Conservation (phyloP, 2,329 filamentous ascomycete genomes). For the Neofusicoccum sp. region DNA sequence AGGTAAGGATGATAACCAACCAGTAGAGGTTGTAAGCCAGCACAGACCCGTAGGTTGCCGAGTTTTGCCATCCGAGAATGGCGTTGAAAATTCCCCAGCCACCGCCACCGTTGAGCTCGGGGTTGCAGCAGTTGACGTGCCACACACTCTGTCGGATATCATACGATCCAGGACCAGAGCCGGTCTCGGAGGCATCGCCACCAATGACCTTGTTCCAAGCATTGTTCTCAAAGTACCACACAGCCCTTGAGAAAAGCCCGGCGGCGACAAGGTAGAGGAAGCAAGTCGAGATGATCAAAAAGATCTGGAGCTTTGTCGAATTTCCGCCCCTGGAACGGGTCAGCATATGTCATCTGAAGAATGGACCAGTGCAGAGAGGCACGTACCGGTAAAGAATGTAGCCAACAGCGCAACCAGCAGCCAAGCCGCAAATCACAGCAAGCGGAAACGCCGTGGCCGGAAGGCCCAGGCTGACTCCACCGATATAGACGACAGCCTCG, state of each 20-base stretch:
- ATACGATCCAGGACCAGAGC: constrained; percentile 72
- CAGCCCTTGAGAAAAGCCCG: constrained; percentile 74
- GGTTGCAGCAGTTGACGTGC: constrained; percentile 72
- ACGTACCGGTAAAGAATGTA: constrained; percentile 71
- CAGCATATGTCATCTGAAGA: background rate
- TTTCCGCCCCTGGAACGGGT: constrained; percentile 56
- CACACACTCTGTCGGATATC: constrained; percentile 61
- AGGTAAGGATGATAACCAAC: constrained; percentile 68
- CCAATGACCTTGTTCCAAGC: constrained; percentile 68
- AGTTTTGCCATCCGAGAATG: constrained; percentile 85
- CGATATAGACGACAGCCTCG: constrained; percentile 83
- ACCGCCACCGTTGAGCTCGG: constrained; percentile 69
- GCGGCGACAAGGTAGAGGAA: constrained; percentile 83
- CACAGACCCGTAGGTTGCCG: constrained; percentile 83
- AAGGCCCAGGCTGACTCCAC: constrained; percentile 76
- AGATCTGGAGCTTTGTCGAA: constrained; percentile 67
- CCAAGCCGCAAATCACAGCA: constrained; percentile 71
- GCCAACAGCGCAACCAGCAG: constrained; percentile 68
- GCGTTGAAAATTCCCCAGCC: constrained; percentile 90
- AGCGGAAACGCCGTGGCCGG: constrained; percentile 78
- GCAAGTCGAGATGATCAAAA: constrained; percentile 80
- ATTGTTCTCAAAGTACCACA: constrained; percentile 75
- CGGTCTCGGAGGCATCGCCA: constrained; percentile 65
- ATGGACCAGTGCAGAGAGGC: no score
- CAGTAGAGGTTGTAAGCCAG: constrained; percentile 89